Conservation (phyloP, 2,329 filamentous ascomycete species). For the Ophiosphaerella korrae region DNA sequence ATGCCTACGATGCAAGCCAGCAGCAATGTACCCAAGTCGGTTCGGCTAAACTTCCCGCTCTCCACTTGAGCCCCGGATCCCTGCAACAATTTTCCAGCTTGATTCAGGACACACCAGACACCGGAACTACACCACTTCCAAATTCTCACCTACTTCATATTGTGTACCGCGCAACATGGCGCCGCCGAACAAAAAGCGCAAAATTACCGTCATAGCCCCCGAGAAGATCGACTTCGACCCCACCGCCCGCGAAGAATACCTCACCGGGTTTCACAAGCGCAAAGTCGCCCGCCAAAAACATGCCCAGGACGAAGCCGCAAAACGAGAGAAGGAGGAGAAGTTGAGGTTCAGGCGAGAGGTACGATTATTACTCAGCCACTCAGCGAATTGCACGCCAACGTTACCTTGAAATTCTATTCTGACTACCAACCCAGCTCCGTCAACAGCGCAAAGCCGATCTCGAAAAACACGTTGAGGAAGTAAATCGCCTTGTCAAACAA, state of each 20-base stretch:
- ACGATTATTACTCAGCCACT: conserved; percentile 26
- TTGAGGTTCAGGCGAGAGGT: conserved; percentile 78
- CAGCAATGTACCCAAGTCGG: not conserved
- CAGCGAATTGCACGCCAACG: not conserved
- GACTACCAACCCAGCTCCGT: conserved; percentile 65
- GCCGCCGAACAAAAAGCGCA: conserved; percentile 41
- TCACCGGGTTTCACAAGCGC: conserved; percentile 96
- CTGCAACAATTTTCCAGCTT: conserved; percentile 28
- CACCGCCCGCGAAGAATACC: conserved; percentile 78
- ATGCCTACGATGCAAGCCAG: not conserved
- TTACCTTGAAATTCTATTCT: not conserved
- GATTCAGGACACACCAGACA: not conserved
- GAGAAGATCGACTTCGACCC: conserved; percentile 88
- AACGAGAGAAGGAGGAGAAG: conserved; percentile 77
- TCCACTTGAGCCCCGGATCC: conserved; percentile 12
- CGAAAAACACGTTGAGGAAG: conserved; percentile 77
- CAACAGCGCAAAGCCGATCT: conserved; percentile 82
- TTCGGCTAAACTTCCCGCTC: conserved; percentile 16
- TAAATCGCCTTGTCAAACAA: conserved; percentile 71
- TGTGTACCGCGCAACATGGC: conserved; percentile 10
- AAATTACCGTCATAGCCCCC: conserved; percentile 53
- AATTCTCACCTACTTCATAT: not conserved
- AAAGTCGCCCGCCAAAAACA: conserved; percentile 83
- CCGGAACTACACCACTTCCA: not conserved
- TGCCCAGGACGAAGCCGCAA: conserved; percentile 80